phyloP scores from a whole-genome alignment of 805 yeast species.

The Starmerella bombi region DNA sequence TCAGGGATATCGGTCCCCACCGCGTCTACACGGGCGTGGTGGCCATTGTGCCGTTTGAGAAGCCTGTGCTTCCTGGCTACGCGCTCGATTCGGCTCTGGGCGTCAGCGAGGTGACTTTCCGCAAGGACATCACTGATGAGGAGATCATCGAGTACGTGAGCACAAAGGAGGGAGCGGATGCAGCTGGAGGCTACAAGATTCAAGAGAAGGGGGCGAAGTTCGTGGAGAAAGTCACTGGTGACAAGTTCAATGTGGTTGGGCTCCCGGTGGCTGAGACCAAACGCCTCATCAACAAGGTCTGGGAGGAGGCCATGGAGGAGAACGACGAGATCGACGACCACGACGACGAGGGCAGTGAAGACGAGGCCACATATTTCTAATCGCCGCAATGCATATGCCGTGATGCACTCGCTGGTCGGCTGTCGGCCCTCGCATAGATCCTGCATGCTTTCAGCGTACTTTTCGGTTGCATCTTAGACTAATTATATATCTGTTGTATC shows the following conservation, averaged over 20 bases:
- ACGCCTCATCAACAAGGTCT: constrained; percentile 30
- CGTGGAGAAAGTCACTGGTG: constrained; percentile 57
- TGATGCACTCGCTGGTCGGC: too few species aligned
- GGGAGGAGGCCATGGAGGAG: constrained; percentile 20
- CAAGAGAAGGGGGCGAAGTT: constrained; percentile 52
- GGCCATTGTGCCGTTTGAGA: constrained; percentile 32
- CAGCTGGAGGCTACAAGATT: constrained; percentile 86
- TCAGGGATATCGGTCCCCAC: constrained; percentile 37
- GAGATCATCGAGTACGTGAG: constrained; percentile 49
- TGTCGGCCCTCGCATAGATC: too few species aligned
- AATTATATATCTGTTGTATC: too few species aligned
- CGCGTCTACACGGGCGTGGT: constrained; percentile 44
- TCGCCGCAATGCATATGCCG: too few species aligned
- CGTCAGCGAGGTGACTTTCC: constrained; percentile 31
- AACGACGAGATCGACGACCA: constrained; percentile 17
- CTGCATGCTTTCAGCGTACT: too few species aligned
- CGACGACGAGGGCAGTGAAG: constrained; percentile 8
- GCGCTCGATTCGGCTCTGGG: constrained; percentile 32
- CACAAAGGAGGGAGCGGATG: constrained; percentile 60
- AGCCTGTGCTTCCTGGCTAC: constrained; percentile 33
- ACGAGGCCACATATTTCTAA: constrained; percentile 9
- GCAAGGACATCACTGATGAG: constrained; percentile 36
- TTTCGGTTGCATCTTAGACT: too few species aligned
- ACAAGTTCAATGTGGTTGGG: constrained; percentile 77
- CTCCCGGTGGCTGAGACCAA: constrained; percentile 56